Percentiles rank a stretch among this genome's conserved stretches.
These are phyloP conservation scores for Grigorovia yakushimaensis DNA, from an alignment of 805 yeast genomes.

Conservation along the genomic window DNA sequence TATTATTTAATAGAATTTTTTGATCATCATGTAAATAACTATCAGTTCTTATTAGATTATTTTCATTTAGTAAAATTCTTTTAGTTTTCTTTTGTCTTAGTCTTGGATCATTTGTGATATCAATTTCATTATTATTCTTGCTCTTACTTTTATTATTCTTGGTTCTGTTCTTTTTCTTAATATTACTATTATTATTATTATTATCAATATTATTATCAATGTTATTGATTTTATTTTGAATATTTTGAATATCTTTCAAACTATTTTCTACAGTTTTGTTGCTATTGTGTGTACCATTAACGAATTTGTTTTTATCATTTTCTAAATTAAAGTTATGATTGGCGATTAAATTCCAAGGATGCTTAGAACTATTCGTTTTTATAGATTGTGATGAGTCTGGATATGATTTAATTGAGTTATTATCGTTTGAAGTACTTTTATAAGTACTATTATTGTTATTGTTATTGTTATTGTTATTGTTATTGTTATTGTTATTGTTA, in stretches of 20 bases:
- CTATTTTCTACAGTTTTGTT: too few relatives aligned
- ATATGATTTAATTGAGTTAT: neutral
- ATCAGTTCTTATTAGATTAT: slow-evolving; percentile 21
- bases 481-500: neutral
- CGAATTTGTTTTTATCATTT: too few relatives aligned
- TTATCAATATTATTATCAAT: neutral
- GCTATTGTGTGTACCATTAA: too few relatives aligned
- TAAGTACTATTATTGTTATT: neutral
- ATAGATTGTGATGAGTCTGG: neutral
- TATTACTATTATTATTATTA: neutral
- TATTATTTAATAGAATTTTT: slow-evolving; percentile 22
- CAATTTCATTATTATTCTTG: neutral
- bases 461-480: neutral
- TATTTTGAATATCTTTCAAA: too few relatives aligned
- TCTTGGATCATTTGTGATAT: neutral
- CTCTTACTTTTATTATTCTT: neutral
- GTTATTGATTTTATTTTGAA: too few relatives aligned
- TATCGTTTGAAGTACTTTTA: neutral
- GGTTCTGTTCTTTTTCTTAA: neutral
- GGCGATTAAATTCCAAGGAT: neutral
- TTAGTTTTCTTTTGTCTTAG: neutral
- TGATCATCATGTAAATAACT: slow-evolving; percentile 29
- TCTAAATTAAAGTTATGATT: neutral
- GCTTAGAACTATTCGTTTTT: neutral
- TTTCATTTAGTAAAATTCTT: neutral